phyloP scores from a whole-genome alignment of 352 stramenopile genomes.

The Pilasporangium apinafurcum region DNA sequence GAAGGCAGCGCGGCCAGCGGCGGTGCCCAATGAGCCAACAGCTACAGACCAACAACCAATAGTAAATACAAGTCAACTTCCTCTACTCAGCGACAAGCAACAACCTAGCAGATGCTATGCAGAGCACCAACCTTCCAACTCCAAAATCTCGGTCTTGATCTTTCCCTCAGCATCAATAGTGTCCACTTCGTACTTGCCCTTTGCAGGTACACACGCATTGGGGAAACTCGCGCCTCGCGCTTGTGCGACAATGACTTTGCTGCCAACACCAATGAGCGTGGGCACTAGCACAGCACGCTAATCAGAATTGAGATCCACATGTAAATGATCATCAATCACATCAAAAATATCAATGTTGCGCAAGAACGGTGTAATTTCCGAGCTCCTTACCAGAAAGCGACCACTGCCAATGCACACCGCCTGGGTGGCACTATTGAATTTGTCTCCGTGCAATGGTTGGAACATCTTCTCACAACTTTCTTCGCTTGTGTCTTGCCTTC shows the following conservation, averaged over 20 bases:
- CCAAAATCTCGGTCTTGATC: constrained; percentile 26
- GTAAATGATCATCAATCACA: not conserved
- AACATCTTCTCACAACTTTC: constrained; percentile 13
- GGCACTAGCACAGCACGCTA: constrained; percentile 63
- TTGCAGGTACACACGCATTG: constrained; percentile 14
- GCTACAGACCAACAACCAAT: not conserved
- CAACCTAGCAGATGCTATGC: too few species aligned
- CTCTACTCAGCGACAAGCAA: too few species aligned
- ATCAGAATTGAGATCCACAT: constrained; percentile 16
- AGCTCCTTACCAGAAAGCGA: constrained; percentile 48
- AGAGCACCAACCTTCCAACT: constrained; percentile 25
- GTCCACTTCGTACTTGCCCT: constrained; percentile 60
- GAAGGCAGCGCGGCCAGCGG: constrained; percentile 11
- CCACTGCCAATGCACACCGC: constrained; percentile 64
- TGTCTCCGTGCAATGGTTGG: constrained; percentile 11
- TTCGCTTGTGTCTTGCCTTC: not conserved
- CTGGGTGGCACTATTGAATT: constrained; percentile 15
- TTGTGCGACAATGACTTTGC: constrained; percentile 54
- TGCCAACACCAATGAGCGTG: constrained; percentile 23
- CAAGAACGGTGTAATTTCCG: not conserved
- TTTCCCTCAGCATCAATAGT: constrained; percentile 41
- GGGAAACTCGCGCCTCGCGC: constrained; percentile 51
- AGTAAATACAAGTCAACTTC: not conserved
- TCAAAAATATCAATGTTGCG: not conserved
- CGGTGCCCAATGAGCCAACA: constrained; percentile 13